Base-by-base conservation (phyloP, 2,329 filamentous ascomycete genomes). In the Aschersonia sp. region DNA sequence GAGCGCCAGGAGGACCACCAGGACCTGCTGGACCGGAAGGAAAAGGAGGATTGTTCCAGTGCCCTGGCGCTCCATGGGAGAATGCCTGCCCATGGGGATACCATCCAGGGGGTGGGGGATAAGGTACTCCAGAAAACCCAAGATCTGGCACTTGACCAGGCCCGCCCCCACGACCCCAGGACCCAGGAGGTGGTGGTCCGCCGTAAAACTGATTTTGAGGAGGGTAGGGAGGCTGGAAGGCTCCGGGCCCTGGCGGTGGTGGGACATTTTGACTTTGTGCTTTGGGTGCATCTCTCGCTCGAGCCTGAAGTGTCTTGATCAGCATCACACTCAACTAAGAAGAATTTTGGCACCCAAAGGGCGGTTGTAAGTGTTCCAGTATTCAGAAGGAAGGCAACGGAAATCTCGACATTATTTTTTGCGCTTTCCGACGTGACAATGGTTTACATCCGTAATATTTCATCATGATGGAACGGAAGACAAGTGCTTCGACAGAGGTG, bases 301-400 rank as follows among this genome's bases (percentile, higher is more conserved):
- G 64, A 69, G 54, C 68, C 72, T 66, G 54, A 60, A 4, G 39
- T 33, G 44, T 9, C 37, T 45, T 37, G 7, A 56, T 64, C 52
- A 62, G 58, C 51, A 50, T 42, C 44, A 29, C 43, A 12, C 30
- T 33, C 10, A 33, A 37, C 6, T 42, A 33, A 9, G 7, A 5
- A 46, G 10, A 30, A 4, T 29, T 6, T 10, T 33, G 12, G 39
- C 5, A 22, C 5, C 10, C 43, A 53, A 52, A 52, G 52, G 29
- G 47, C 46, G n/a, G 47, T 50, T 46, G 48, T 46, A 35, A 40
- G 30, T 14, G 46, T 47, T 49, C 47, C 49, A 47, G 12, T 33
- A 42, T 81, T 95, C 88, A 96, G 88, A 95, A 96, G 89, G 89
- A 96, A 96, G 89, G 88, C 89, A 96, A 95, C 89, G 88, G 89